Conservation (phyloP, 1,284 basidiomycete genomes). For the Tremellales sp. region DNA sequence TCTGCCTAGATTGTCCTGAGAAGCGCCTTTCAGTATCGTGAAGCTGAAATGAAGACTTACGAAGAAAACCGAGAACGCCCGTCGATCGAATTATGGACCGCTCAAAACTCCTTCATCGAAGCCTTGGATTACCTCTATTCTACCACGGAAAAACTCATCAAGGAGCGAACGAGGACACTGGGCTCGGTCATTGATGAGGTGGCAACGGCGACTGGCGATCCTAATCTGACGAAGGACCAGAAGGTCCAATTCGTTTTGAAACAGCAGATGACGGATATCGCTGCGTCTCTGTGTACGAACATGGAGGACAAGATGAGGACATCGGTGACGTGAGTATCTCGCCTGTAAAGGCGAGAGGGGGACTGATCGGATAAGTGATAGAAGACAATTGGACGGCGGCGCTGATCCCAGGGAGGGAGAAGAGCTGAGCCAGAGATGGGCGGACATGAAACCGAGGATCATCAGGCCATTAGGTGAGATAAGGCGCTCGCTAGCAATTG, state of each 20-base stretch:
- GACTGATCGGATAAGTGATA: slow-evolving; percentile 11
- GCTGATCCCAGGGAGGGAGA: slow-evolving; percentile 37
- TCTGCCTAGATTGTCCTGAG: slow-evolving; percentile 61
- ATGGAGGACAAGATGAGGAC: slow-evolving; percentile 69
- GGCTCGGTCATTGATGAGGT: slow-evolving; percentile 51
- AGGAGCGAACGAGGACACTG: slow-evolving; percentile 51
- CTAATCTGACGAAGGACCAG: slow-evolving; percentile 22
- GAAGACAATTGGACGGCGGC: slow-evolving; percentile 36
- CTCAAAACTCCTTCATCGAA: slow-evolving; percentile 62
- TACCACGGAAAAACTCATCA: slow-evolving; percentile 56
- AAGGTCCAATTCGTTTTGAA: slow-evolving; percentile 44
- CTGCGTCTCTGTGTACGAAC: slow-evolving; percentile 63
- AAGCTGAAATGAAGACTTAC: slow-evolving; percentile 68
- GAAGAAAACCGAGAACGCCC: slow-evolving; percentile 61
- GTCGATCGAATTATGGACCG: slow-evolving; percentile 78
- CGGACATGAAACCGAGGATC: slow-evolving; percentile 37
- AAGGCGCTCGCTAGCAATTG: too few species aligned
- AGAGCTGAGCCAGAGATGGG: slow-evolving; percentile 33
- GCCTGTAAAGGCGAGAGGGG: not conserved
- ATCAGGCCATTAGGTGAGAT: slow-evolving; percentile 44
- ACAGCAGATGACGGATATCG: slow-evolving; percentile 68
- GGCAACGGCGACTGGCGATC: slow-evolving; percentile 3
- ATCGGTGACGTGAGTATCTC: slow-evolving; percentile 57
- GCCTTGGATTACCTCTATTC: slow-evolving; percentile 70
- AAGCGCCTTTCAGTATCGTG: slow-evolving; percentile 69